phyloP scores from a whole-genome alignment of 257 asterid genomes.

The Nicotiana undulata region DNA sequence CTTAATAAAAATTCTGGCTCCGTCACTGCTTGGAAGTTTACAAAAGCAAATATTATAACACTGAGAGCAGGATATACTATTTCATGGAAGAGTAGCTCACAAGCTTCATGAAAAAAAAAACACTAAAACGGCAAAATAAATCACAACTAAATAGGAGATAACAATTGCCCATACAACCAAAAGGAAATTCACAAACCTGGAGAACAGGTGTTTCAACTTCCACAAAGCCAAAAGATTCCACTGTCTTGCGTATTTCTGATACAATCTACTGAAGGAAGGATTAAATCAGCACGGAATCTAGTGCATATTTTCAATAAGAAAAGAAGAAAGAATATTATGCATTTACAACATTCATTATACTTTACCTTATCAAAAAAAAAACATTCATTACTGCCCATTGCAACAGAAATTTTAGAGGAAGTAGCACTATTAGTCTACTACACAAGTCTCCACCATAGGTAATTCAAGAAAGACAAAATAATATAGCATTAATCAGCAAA shows the following conservation, averaged over 20 bases:
- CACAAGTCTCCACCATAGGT: not conserved
- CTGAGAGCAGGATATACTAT: not conserved
- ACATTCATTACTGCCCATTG: not conserved
- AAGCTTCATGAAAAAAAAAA: not conserved
- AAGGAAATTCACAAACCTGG: conserved; percentile 55
- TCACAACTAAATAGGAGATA: not conserved
- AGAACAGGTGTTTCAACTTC: conserved; percentile 98
- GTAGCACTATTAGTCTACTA: not conserved
- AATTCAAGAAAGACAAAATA: not conserved
- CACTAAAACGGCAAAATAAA: too few relatives aligned
- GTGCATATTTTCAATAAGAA: not conserved
- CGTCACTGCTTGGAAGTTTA: not conserved
- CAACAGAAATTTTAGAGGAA: not conserved
- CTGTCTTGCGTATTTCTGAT: conserved; percentile 86
- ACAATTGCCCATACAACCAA: not conserved
- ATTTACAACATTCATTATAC: not conserved
- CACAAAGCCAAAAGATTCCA: conserved; percentile 86
- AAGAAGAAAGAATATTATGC: not conserved
- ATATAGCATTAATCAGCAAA: not conserved
- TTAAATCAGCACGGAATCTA: conserved; percentile 23
- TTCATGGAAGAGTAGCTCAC: not conserved
- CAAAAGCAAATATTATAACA: not conserved
- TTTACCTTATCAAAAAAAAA: not conserved
- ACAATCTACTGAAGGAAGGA: conserved; percentile 61
- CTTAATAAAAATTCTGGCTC: too few relatives aligned